A percentile compares a stretch with the other conserved stretches of the same genome.
These are phyloP conservation scores for Kodamaea restingae DNA, from an alignment of 805 yeast species.

Conservation along the genomic window DNA sequence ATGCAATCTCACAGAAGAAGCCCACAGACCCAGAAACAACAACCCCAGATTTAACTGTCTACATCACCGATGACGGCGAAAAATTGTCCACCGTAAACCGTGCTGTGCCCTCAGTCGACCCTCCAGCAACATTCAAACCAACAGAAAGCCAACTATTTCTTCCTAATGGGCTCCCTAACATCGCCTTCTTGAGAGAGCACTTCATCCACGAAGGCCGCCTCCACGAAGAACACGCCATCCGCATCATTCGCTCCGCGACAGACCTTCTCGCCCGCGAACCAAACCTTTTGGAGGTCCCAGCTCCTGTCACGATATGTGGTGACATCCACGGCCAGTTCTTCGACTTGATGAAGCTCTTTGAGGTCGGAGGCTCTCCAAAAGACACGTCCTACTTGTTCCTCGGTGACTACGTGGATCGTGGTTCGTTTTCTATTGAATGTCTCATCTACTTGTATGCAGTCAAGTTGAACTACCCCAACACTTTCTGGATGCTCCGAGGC, in stretches of 20 bases:
- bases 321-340: conserved; percentile 96
- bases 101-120: conserved; percentile 51
- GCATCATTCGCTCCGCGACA: conserved; percentile 64
- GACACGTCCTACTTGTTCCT: conserved; percentile 74
- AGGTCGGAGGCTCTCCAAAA: conserved; percentile 86
- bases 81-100: conserved; percentile 54
- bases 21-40: conserved; percentile 27
- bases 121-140: conserved; percentile 66
- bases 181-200: conserved; percentile 66
- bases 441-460: conserved; percentile 70
- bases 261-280: conserved; percentile 65
- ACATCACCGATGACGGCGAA: conserved; percentile 57
- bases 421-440: conserved; percentile 83
- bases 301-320: conserved; percentile 95
- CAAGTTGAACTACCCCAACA: conserved; percentile 69
- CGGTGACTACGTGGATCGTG: conserved; percentile 96
- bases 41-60: conserved; percentile 38
- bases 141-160: conserved; percentile 63
- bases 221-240: conserved; percentile 62
- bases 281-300: conserved; percentile 73
- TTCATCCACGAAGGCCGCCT: conserved; percentile 79
- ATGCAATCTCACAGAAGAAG: too few relatives aligned
- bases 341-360: conserved; percentile 85
- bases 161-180: conserved; percentile 64
- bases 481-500: conserved; percentile 82